Evolutionary conservation across 169 alveolate genomes (phyloP), one percentile per base, ranked within the genome.

Genomic region (Eimeria praecox): DNA sequence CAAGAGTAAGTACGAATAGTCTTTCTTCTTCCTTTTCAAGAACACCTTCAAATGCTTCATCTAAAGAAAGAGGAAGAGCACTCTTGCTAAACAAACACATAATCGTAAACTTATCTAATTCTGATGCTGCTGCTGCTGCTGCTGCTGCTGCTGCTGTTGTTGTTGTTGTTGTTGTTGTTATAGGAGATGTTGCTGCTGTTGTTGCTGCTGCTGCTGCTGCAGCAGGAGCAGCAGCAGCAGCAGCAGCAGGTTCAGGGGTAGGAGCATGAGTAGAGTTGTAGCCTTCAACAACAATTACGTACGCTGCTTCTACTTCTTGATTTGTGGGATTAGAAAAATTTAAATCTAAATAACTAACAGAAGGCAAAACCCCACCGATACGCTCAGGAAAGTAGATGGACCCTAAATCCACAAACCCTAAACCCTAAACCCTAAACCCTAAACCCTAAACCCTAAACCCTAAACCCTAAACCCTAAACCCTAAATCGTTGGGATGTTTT

Each of bases 91-190:
- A 80, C 46, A 69, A 46, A 44, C 90, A 80, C 90, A 49, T 80
- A 10, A 80, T 1, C 2, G 90, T 33, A 42, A 80, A 80, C 27
- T 3, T 80, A 62, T 80, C 90, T 22, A 16, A 4, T 20, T 78
- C 66, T 42, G 59, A 56, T 78, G 59, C 89, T 78, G 59, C 89
- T 78, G 59, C 89, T 78, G 59, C 64, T 33, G 64, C 90, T 80
- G 71, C 27, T 42, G 64, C 52, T 80, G 90, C 46, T 80, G 90
- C 69, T 80, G 64, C 69, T 49, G 69, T 24, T 80, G 64, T 46
- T 80, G 69, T 35, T 49, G 52, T 71, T 14, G 6, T 14, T 52
- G 20, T 14, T 52, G 59, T 14, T 56, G 66, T 56, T 56, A 27
- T 20, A 14, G 90, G 73, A 8, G 64, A 5, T 18, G 64, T 30